phyloP scores from a whole-genome alignment of 2,329 filamentous ascomycete genomes.

The Paracoccidioides lutzii region DNA sequence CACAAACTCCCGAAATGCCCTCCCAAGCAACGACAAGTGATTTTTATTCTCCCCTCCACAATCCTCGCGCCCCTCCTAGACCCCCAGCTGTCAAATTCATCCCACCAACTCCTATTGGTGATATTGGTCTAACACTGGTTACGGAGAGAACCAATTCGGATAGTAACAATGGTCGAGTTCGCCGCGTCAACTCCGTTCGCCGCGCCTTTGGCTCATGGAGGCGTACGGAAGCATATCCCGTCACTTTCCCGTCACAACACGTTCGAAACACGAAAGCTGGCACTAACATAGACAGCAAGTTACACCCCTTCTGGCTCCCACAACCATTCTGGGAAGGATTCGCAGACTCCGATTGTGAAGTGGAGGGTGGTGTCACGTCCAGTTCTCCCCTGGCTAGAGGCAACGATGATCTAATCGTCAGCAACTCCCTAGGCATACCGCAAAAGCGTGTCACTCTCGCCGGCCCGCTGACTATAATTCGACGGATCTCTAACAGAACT shows the following conservation, averaged over 20 bases:
- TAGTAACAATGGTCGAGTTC: slow-evolving; percentile 13
- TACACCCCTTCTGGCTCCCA: slow-evolving; percentile 52
- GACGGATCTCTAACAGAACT: slow-evolving; percentile 21
- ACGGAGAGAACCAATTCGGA: slow-evolving; percentile 11
- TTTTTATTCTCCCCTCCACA: slow-evolving; percentile 46
- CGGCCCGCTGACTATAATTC: slow-evolving; percentile 26
- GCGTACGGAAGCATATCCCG: slow-evolving; percentile 21
- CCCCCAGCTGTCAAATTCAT: slow-evolving; percentile 45
- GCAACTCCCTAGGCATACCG: slow-evolving; percentile 45
- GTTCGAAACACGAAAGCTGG: slow-evolving; percentile 32
- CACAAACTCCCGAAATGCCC: slow-evolving; percentile 18
- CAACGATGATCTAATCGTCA: slow-evolving; percentile 36
- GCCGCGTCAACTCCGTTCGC: slow-evolving; percentile 26
- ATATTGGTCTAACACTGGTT: slow-evolving; percentile 30
- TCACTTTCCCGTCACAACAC: slow-evolving; percentile 18
- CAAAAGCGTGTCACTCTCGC: slow-evolving; percentile 33
- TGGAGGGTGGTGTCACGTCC: slow-evolving; percentile 16
- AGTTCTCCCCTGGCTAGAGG: slow-evolving; percentile 17
- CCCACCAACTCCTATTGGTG: slow-evolving; percentile 38
- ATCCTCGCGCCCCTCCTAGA: slow-evolving; percentile 44
- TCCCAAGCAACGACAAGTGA: slow-evolving; percentile 10
- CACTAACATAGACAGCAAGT: slow-evolving; percentile 34
- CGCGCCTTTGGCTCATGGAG: slow-evolving; percentile 26
- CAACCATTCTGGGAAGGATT: slow-evolving; percentile 51
- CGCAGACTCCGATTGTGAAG: slow-evolving; percentile 30